Evolutionary conservation across 2,329 filamentous ascomycete genomes (phyloP).

Genomic region (Pseudogymnoascus sp.): DNA sequence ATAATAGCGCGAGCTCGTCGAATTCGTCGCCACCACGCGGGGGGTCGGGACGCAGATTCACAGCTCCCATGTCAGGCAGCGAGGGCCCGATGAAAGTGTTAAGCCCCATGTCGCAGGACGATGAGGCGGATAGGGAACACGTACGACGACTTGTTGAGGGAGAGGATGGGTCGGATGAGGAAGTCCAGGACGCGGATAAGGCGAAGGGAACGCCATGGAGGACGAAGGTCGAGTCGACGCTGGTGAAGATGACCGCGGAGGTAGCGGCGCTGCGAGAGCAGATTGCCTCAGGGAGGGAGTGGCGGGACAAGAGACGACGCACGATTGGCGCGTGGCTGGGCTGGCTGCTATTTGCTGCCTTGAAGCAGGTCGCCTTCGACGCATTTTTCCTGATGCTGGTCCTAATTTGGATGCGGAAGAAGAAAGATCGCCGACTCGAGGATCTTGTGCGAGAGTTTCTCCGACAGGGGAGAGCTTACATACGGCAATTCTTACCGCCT

Average conservation of each 20-base stretch:
- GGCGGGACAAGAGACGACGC: conserved; percentile 55
- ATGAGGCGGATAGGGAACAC: conserved; percentile 52
- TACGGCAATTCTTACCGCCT: conserved; percentile 49
- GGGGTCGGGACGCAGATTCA: conserved; percentile 34
- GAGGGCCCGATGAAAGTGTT: conserved; percentile 60
- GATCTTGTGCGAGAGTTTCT: conserved; percentile 62
- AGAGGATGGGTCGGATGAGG: conserved; percentile 38
- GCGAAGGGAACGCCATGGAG: conserved; percentile 56
- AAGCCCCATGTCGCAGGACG: conserved; percentile 78
- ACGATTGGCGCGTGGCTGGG: conserved; percentile 61
- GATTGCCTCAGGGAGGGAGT: conserved; percentile 67
- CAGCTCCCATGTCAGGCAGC: conserved; percentile 40
- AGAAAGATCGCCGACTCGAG: conserved; percentile 63
- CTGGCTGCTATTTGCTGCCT: conserved; percentile 59
- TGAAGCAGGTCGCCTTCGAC: conserved; percentile 70
- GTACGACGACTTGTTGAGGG: conserved; percentile 38
- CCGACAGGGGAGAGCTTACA: conserved; percentile 48
- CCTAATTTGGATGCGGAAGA: conserved; percentile 62
- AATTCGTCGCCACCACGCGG: conserved; percentile 43
- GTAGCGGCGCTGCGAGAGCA: conserved; percentile 88
- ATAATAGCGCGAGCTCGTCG: conserved; percentile 62
- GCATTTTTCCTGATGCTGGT: conserved; percentile 55
- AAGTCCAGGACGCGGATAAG: conserved; percentile 31
- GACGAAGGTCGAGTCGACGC: conserved; percentile 70
- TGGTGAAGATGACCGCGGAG: conserved; percentile 86